phyloP scores from a whole-genome alignment of 108 stramenopile genomes.

The Nannochloropsis gaditana region DNA sequence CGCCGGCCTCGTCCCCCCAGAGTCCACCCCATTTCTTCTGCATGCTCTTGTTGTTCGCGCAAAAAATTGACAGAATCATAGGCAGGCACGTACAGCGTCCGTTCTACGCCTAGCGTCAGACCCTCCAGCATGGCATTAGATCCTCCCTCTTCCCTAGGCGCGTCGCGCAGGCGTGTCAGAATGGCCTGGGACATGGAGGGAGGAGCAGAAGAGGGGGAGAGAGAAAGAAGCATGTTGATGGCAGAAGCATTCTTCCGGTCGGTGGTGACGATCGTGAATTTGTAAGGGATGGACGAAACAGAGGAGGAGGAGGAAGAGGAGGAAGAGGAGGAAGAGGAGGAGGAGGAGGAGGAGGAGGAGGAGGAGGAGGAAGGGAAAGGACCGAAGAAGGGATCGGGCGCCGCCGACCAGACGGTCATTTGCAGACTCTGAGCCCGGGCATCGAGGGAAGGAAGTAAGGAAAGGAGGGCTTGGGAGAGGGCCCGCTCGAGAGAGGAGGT shows the following conservation, averaged over 20 bases:
- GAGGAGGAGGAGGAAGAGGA: background rate
- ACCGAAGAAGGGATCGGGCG: background rate
- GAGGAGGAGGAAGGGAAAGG: no score
- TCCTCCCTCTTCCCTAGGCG: background rate
- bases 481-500: background rate
- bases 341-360: no score
- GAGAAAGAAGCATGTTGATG: background rate
- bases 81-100: background rate
- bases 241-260: background rate
- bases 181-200: background rate
- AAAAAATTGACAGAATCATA: background rate
- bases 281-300: background rate
- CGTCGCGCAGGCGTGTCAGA: background rate
- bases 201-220: background rate
- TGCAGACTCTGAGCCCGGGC: background rate
- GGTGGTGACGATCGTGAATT: background rate
- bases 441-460: background rate
- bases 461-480: conserved; percentile 3
- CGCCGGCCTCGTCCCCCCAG: no score
- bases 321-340: background rate
- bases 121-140: background rate
- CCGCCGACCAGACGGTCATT: background rate
- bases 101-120: background rate
- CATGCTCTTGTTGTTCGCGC: background rate
- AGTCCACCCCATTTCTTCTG: no score